Conservation (phyloP, 1,284 basidiomycete genomes). For the Takashimella koratensis region DNA sequence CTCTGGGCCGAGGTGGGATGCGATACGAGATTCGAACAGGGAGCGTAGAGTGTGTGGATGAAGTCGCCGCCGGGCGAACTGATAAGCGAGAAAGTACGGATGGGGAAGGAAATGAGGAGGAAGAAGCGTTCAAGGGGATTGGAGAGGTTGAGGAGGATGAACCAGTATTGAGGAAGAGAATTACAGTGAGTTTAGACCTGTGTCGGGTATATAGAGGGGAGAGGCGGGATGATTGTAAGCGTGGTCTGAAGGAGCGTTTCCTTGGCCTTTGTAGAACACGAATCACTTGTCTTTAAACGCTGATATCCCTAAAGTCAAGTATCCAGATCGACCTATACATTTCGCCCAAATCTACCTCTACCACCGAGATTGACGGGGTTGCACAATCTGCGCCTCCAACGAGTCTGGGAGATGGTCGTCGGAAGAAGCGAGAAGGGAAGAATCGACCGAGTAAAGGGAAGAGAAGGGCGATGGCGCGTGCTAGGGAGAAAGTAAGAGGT, state of each 20-base stretch:
- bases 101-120: background rate
- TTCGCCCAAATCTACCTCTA: background rate
- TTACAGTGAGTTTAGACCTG: constrained; percentile 8
- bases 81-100: background rate
- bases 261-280: too few species aligned
- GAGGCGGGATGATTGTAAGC: background rate
- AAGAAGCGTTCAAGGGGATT: constrained; percentile 8
- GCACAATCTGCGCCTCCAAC: too few species aligned
- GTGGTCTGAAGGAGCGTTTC: too few species aligned
- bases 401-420: background rate
- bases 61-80: constrained; percentile 50
- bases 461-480: background rate
- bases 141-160: constrained; percentile 8
- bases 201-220: background rate
- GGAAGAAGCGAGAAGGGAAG: background rate
- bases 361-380: too few species aligned
- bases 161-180: background rate
- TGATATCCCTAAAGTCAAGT: too few species aligned
- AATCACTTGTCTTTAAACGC: too few species aligned
- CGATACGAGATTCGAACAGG: constrained; percentile 69
- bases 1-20: constrained; percentile 55
- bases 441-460: background rate
- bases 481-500: background rate
- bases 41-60: constrained; percentile 72
- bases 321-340: background rate